phyloP scores from a whole-genome alignment of 2,329 filamentous ascomycete genomes.

The Lachnellula suecica region DNA sequence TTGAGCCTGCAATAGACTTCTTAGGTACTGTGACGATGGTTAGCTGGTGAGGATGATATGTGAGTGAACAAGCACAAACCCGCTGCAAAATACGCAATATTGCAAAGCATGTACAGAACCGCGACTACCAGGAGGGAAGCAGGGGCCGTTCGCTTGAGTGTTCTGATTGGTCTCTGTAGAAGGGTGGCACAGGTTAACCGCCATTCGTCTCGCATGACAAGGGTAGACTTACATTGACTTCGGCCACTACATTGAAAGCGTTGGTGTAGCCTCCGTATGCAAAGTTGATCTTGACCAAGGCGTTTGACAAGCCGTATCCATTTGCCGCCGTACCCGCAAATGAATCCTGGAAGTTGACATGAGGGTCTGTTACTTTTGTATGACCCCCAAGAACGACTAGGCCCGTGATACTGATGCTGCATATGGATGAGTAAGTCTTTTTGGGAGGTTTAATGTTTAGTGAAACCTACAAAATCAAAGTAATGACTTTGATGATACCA shows the following conservation, averaged over 20 bases:
- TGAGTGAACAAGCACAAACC: slow-evolving; percentile 32
- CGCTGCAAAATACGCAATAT: slow-evolving; percentile 60
- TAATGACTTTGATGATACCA: slow-evolving; percentile 58
- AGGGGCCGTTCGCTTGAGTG: slow-evolving; percentile 49
- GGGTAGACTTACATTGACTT: slow-evolving; percentile 46
- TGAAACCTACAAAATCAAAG: slow-evolving; percentile 52
- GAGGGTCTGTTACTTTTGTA: slow-evolving; percentile 48
- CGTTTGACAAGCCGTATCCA: slow-evolving; percentile 54
- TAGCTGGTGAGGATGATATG: background rate
- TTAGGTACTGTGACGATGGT: slow-evolving; percentile 42
- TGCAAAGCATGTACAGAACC: slow-evolving; percentile 56
- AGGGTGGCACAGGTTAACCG: background rate
- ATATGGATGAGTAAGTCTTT: background rate
- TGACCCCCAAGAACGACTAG: slow-evolving; percentile 62
- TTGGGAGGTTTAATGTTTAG: slow-evolving; percentile 3
- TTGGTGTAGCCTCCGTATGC: slow-evolving; percentile 58
- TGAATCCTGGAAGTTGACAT: slow-evolving; percentile 52
- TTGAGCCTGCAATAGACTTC: slow-evolving; percentile 50
- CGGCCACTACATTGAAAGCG: slow-evolving; percentile 61
- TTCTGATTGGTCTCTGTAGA: slow-evolving; percentile 52
- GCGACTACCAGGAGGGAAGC: slow-evolving; percentile 51
- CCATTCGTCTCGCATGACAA: background rate
- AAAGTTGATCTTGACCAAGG: slow-evolving; percentile 58
- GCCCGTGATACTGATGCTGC: slow-evolving; percentile 54
- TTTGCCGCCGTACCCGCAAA: slow-evolving; percentile 48